phyloP scores from a whole-genome alignment of 2,329 filamentous ascomycete genomes.

The Aspergillus floridensis region DNA sequence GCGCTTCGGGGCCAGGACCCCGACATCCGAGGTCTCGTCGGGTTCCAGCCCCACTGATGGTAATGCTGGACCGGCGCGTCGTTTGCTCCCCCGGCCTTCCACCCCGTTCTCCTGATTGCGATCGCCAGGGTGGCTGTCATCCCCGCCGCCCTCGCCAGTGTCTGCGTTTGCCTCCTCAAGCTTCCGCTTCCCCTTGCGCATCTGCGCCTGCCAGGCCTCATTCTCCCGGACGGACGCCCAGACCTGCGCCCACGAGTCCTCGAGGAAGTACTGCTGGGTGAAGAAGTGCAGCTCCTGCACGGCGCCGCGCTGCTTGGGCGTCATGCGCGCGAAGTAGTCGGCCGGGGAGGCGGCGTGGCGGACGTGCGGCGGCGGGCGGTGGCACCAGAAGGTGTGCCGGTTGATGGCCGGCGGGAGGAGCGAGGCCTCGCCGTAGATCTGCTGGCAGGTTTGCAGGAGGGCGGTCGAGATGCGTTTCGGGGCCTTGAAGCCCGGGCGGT shows the following conservation, averaged over 20 bases:
- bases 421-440: conserved; percentile 45
- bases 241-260: background rate
- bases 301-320: background rate
- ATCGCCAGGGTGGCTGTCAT: too few species aligned
- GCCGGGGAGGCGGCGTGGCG: background rate
- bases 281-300: background rate
- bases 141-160: too few species aligned
- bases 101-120: too few species aligned
- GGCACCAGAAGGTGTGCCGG: conserved; percentile 43
- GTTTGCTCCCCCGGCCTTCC: background rate
- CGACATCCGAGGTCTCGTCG: conserved; percentile 24
- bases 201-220: background rate
- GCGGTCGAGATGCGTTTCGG: conserved; percentile 36
- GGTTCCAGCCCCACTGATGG: conserved; percentile 18
- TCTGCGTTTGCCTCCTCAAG: background rate
- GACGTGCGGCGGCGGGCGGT: conserved; percentile 33
- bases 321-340: background rate
- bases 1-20: conserved; percentile 33
- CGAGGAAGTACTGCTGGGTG: background rate
- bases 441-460: conserved; percentile 46
- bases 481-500: conserved; percentile 43
- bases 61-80: background rate
- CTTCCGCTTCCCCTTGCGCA: background rate
- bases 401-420: conserved; percentile 42
- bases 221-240: background rate